phyloP scores from a whole-genome alignment of 441 rosid genomes.

The Gossypium lobatum region DNA sequence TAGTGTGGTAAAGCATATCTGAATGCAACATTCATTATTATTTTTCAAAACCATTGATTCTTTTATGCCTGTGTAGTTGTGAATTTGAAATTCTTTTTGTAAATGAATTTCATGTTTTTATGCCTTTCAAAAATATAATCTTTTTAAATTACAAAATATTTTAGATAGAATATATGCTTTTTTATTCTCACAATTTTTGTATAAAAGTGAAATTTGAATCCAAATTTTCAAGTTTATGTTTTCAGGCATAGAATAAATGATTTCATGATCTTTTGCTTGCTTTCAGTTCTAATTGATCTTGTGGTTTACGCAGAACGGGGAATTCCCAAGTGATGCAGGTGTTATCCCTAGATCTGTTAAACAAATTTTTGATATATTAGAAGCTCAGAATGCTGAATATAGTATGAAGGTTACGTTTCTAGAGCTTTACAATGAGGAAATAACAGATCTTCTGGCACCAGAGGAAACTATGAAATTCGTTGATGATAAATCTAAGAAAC shows the following conservation, averaged over 20 bases:
- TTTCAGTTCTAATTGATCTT: conserved; percentile 17
- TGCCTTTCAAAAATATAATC: neutral
- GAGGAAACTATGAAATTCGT: conserved; percentile 75
- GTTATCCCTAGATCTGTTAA: conserved; percentile 95
- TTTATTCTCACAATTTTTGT: neutral
- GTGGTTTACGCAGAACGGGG: conserved; percentile 69
- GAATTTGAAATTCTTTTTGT: neutral
- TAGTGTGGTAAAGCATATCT: neutral
- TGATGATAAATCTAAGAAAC: conserved; percentile 93
- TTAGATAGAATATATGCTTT: neutral
- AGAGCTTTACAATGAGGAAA: conserved; percentile 97
- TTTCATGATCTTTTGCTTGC: neutral
- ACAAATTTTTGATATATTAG: conserved; percentile 88
- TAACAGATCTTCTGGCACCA: conserved; percentile 87
- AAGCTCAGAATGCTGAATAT: conserved; percentile 90
- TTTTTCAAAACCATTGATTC: neutral
- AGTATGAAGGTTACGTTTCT: conserved; percentile 96
- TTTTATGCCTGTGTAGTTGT: neutral
- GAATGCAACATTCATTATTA: neutral
- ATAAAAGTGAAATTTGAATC: too few species aligned
- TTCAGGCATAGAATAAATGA: neutral
- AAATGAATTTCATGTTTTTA: neutral
- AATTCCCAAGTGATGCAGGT: conserved; percentile 95
- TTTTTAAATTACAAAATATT: neutral
- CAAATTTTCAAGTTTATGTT: neutral